Percentiles rank a stretch among this genome's conserved stretches.
phyloP scores from a whole-genome alignment of 2,329 filamentous ascomycete genomes.

The Botrytis fabae region DNA sequence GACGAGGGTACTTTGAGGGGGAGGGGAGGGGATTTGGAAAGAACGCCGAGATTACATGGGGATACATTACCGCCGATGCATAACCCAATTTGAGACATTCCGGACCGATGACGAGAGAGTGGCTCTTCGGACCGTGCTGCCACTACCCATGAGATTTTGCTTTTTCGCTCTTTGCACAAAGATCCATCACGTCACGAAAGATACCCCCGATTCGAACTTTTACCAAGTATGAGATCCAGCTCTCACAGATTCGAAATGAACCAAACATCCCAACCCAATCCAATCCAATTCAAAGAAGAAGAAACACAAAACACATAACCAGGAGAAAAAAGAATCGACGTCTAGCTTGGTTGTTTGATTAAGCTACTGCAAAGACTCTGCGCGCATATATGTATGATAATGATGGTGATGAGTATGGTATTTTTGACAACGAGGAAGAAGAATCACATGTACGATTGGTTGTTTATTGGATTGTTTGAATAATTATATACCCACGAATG shows the following conservation, averaged over 20 bases:
- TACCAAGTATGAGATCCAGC: not conserved
- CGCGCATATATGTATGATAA: not conserved
- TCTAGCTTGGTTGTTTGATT: not conserved
- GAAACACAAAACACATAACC: not conserved
- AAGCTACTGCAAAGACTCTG: not conserved
- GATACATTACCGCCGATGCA: slow-evolving; percentile 11
- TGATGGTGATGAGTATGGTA: not conserved
- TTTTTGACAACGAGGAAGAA: not conserved
- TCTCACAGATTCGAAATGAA: too few species aligned
- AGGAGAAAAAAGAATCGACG: not conserved
- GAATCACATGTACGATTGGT: not conserved
- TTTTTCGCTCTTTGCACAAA: not conserved
- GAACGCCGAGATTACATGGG: not conserved
- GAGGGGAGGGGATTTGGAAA: not conserved
- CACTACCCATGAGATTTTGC: not conserved
- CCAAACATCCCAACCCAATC: not conserved
- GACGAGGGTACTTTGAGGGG: not conserved
- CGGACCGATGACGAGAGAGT: not conserved
- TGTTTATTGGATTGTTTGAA: not conserved
- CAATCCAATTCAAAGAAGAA: too few species aligned
- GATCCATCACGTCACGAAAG: too few species aligned
- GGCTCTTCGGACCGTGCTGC: not conserved
- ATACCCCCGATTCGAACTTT: not conserved
- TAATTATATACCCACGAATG: not conserved
- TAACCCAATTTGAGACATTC: slow-evolving; percentile 12